Evolutionary conservation across 371 early-diverging fungal genomes (phyloP).

Genomic region (Mucor ambiguus): DNA sequence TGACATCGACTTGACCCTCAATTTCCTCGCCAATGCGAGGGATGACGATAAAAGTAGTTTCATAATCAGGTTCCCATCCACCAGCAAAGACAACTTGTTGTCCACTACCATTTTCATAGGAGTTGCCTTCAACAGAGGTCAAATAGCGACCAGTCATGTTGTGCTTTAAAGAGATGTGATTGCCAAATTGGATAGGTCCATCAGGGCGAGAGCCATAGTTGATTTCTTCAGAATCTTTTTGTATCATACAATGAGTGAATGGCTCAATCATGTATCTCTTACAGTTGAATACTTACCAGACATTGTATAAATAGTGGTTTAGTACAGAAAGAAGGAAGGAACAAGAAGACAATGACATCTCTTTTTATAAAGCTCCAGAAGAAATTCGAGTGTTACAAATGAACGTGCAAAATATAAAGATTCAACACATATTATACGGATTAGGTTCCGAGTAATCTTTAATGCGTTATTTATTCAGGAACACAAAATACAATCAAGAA

Average conservation of each 20-base stretch:
- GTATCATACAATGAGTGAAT: not conserved
- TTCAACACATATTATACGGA: not conserved
- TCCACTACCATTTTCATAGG: conserved; percentile 51
- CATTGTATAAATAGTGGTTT: not conserved
- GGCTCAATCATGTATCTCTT: not conserved
- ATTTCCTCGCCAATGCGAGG: conserved; percentile 41
- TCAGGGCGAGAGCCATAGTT: conserved; percentile 13
- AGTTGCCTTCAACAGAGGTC: conserved; percentile 31
- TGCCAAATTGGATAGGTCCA: conserved; percentile 6
- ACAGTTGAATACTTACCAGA: not conserved
- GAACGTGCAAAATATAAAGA: not conserved
- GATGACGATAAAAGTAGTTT: conserved; percentile 56
- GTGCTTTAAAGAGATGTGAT: conserved; percentile 51
- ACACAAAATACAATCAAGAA: not conserved
- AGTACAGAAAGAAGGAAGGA: not conserved
- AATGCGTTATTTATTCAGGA: not conserved
- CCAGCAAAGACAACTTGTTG: conserved; percentile 57
- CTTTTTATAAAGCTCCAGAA: not conserved
- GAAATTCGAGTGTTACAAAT: not conserved
- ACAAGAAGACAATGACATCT: not conserved
- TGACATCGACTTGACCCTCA: conserved; percentile 45
- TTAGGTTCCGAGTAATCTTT: not conserved
- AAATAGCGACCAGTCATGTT: conserved; percentile 59
- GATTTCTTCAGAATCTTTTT: conserved; percentile 3
- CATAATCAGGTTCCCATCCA: conserved; percentile 41